These are phyloP conservation scores for Verticillium albo-atrum DNA, from an alignment of 2,329 filamentous ascomycete genomes.

Conservation along the genomic window DNA sequence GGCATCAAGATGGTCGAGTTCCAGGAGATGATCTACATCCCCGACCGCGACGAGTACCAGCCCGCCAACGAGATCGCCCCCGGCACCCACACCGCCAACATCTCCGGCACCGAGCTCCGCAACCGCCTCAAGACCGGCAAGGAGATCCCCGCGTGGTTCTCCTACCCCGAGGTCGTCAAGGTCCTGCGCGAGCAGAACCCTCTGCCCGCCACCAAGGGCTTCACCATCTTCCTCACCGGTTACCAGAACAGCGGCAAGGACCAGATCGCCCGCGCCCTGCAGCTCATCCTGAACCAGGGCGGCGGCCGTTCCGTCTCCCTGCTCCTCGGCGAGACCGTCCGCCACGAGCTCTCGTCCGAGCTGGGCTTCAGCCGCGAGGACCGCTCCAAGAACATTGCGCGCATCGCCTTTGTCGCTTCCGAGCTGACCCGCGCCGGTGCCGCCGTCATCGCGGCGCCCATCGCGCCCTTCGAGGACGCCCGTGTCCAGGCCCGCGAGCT, in stretches of 20 bases:
- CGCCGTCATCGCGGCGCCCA: constrained; percentile 93
- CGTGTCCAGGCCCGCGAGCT: constrained; percentile 76
- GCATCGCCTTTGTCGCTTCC: constrained; percentile 92
- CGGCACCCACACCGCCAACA: constrained; percentile 82
- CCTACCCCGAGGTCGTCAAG: constrained; percentile 96
- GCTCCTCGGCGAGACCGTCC: constrained; percentile 92
- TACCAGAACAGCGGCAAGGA: constrained; percentile 98
- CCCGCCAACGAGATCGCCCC: constrained; percentile 85
- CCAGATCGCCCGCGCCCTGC: constrained; percentile 88
- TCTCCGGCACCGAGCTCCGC: constrained; percentile 86
- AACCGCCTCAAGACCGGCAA: constrained; percentile 84
- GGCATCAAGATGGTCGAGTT: constrained; percentile 99
- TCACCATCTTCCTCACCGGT: constrained; percentile 96
- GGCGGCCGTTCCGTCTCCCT: constrained; percentile 92
- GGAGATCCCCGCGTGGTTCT: constrained; percentile 99
- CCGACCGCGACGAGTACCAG: constrained; percentile 93
- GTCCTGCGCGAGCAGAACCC: constrained; percentile 96
- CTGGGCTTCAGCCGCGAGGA: constrained; percentile 93
- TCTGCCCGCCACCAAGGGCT: constrained; percentile 84
- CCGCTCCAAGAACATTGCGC: constrained; percentile 89
- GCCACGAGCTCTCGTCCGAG: constrained; percentile 87
- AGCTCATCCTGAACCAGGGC: constrained; percentile 97
- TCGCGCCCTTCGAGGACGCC: constrained; percentile 83
- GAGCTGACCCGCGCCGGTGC: constrained; percentile 91
- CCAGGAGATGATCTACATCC: constrained; percentile 99